phyloP scores from a whole-genome alignment of 2,329 filamentous ascomycete genomes.

The Calonectria pauciramosa region DNA sequence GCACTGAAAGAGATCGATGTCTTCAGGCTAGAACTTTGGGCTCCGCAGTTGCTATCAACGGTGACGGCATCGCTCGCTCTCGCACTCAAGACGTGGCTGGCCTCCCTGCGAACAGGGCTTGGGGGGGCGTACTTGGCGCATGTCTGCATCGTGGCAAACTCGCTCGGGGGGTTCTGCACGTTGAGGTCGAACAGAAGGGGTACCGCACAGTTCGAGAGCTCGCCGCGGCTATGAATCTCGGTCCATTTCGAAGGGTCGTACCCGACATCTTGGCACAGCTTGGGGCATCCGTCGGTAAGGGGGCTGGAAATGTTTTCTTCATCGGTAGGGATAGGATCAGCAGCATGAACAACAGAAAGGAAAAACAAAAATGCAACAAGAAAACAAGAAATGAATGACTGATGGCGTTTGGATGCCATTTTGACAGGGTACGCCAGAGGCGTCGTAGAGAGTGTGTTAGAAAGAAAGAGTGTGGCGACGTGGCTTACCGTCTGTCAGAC shows the following conservation, averaged over 20 bases:
- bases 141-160: constrained; percentile 42
- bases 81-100: not conserved
- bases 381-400: constrained; percentile 42
- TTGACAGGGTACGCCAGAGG: constrained; percentile 16
- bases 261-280: constrained; percentile 35
- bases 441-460: not conserved
- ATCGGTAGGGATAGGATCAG: constrained; percentile 32
- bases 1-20: constrained; percentile 21
- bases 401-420: constrained; percentile 33
- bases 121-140: constrained; percentile 31
- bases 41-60: constrained; percentile 38
- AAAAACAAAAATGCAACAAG: constrained; percentile 33
- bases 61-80: not conserved
- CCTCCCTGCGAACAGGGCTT: constrained; percentile 26
- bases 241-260: constrained; percentile 43
- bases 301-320: constrained; percentile 41
- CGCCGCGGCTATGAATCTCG: constrained; percentile 39
- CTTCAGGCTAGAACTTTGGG: constrained; percentile 35
- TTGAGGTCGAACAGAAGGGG: constrained; percentile 42
- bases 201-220: constrained; percentile 31
- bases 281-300: constrained; percentile 42
- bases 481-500: not conserved
- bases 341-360: not conserved
- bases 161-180: constrained; percentile 39
- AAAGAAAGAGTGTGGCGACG: constrained; percentile 7